These are phyloP conservation scores for Kwoniella botswanensis DNA, from an alignment of 768 basidiomycete genomes.

Conservation along the genomic window DNA sequence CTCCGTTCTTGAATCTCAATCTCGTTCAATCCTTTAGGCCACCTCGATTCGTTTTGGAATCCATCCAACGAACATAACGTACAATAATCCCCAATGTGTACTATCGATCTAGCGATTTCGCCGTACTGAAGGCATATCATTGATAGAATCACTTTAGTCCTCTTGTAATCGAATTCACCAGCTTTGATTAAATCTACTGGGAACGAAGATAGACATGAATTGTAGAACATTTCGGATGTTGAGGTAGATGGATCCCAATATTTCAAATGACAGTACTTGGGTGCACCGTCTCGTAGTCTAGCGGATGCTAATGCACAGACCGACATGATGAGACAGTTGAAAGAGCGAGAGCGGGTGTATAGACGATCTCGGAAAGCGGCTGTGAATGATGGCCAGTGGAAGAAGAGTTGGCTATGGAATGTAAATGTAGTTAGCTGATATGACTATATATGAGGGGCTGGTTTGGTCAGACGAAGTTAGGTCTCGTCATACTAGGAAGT, in stretches of 20 bases:
- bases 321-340: constrained; percentile 28
- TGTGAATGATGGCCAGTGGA: constrained; percentile 39
- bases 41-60: constrained; percentile 44
- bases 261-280: not conserved
- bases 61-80: constrained; percentile 40
- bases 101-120: constrained; percentile 24
- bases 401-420: constrained; percentile 19
- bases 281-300: constrained; percentile 26
- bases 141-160: constrained; percentile 40
- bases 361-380: constrained; percentile 9
- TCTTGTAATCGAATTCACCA: constrained; percentile 43
- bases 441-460: not conserved
- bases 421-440: not conserved
- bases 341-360: constrained; percentile 25
- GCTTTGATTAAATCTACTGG: constrained; percentile 32
- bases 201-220: constrained; percentile 31
- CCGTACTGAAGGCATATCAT: constrained; percentile 47
- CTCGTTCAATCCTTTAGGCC: constrained; percentile 37
- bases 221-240: constrained; percentile 40
- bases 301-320: constrained; percentile 33
- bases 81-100: constrained; percentile 43
- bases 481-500: too few relatives aligned
- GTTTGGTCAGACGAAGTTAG: not conserved
- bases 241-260: not conserved
- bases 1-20: constrained; percentile 45